Evolutionary conservation across 768 basidiomycete genomes (phyloP).

Genomic region (Suillus subalutaceus): DNA sequence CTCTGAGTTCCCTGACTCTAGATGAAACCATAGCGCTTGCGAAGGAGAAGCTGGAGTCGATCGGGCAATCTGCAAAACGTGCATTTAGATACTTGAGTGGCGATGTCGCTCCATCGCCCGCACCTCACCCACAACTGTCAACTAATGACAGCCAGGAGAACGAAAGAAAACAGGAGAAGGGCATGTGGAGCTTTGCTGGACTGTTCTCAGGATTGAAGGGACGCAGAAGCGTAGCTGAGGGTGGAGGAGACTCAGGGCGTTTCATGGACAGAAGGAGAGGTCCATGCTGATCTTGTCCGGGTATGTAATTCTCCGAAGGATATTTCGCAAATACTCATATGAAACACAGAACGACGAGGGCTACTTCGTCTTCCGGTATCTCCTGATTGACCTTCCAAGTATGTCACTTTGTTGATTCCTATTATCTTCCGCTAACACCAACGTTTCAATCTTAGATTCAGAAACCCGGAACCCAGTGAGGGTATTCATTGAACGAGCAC

Average conservation of each 20-base stretch:
- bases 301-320: slow-evolving; percentile 43
- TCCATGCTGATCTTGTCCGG: slow-evolving; percentile 77
- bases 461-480: slow-evolving; percentile 62
- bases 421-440: slow-evolving; percentile 8
- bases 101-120: slow-evolving; percentile 45
- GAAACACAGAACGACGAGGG: slow-evolving; percentile 67
- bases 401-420: slow-evolving; percentile 36
- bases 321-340: slow-evolving; percentile 14
- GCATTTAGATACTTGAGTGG: slow-evolving; percentile 79
- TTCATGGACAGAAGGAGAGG: slow-evolving; percentile 73
- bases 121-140: slow-evolving; percentile 31
- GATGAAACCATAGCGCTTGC: slow-evolving; percentile 56
- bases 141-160: slow-evolving; percentile 35
- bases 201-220: slow-evolving; percentile 69
- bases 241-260: slow-evolving; percentile 44
- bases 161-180: slow-evolving; percentile 33
- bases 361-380: slow-evolving; percentile 76
- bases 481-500: slow-evolving; percentile 68
- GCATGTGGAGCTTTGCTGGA: slow-evolving; percentile 60
- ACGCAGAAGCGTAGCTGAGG: slow-evolving; percentile 33
- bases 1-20: slow-evolving; percentile 54
- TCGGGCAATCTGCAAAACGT: slow-evolving; percentile 54
- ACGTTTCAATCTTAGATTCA: slow-evolving; percentile 48
- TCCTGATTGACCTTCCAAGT: slow-evolving; percentile 83
- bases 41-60: slow-evolving; percentile 41